A percentile compares a stretch with the other conserved stretches of the same genome.
These are phyloP conservation scores for Paramecium octaurelia DNA, from an alignment of 73 alveolate species.

Conservation along the genomic window DNA sequence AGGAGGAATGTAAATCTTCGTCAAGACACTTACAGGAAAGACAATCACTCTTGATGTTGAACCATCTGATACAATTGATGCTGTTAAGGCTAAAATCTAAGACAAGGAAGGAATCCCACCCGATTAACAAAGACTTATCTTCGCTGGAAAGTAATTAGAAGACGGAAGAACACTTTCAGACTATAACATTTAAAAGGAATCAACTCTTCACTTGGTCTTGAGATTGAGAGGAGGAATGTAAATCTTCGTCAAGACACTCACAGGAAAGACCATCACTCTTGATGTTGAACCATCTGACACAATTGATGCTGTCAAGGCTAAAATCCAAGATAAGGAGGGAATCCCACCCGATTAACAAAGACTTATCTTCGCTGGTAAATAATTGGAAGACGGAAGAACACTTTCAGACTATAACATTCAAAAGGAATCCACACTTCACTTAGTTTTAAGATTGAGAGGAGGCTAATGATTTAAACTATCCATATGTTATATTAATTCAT, in stretches of 20 bases:
- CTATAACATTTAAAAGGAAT: conserved; percentile 58
- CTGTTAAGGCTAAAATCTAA: conserved; percentile 50
- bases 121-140: conserved; percentile 56
- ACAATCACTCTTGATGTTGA: conserved; percentile 50
- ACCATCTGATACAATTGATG: conserved; percentile 56
- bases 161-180: conserved; percentile 57
- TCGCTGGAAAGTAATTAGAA: conserved; percentile 54
- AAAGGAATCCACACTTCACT: conserved; percentile 53
- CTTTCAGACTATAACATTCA: conserved; percentile 52
- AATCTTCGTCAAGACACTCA: conserved; percentile 48
- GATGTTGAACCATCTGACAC: conserved; percentile 63
- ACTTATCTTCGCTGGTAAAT: conserved; percentile 57
- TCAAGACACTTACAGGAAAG: conserved; percentile 61
- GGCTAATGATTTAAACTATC: conserved; percentile 15
- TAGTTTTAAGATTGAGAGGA: conserved; percentile 54
- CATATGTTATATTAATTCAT: neutral
- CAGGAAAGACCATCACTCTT: conserved; percentile 55
- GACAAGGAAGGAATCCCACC: conserved; percentile 65
- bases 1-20: conserved; percentile 58
- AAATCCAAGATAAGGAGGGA: conserved; percentile 62
- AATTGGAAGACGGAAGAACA: conserved; percentile 57
- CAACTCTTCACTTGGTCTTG: conserved; percentile 44
- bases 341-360: conserved; percentile 64
- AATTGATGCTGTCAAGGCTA: conserved; percentile 49
- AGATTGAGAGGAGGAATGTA: conserved; percentile 64